Conservation (phyloP, 257 asterid genomes). For the Mentha longifolia region DNA sequence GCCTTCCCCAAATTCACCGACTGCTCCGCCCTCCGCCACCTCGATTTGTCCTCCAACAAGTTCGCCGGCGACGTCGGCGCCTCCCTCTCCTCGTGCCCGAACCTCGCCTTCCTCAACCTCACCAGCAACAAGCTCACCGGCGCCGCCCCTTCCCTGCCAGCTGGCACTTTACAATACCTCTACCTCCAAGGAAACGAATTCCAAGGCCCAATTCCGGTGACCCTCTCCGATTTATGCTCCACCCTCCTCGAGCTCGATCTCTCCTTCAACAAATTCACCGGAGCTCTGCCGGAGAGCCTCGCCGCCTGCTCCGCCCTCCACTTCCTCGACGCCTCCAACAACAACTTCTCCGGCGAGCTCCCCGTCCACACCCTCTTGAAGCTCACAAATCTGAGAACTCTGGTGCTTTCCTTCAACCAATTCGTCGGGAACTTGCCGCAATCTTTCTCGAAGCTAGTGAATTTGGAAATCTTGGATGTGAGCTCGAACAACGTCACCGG, state of each 20-base stretch:
- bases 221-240: constrained; percentile 57
- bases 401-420: constrained; percentile 67
- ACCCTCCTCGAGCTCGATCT: constrained; percentile 71
- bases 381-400: constrained; percentile 58
- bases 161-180: constrained; percentile 57
- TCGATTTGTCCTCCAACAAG: constrained; percentile 81
- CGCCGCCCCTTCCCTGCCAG: constrained; percentile 53
- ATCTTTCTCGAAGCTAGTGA: constrained; percentile 57
- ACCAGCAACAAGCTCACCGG: constrained; percentile 73
- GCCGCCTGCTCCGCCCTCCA: constrained; percentile 64
- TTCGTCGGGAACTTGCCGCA: constrained; percentile 76
- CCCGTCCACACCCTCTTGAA: constrained; percentile 64
- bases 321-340: constrained; percentile 66
- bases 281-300: constrained; percentile 64
- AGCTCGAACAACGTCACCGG: constrained; percentile 83
- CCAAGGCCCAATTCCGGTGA: constrained; percentile 58
- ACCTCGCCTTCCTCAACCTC: constrained; percentile 69
- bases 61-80: constrained; percentile 60
- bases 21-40: constrained; percentile 63
- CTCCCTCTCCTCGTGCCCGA: constrained; percentile 60
- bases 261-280: constrained; percentile 68
- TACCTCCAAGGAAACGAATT: constrained; percentile 62
- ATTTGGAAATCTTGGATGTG: constrained; percentile 76
- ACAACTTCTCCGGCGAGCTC: constrained; percentile 75
- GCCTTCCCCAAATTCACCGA: constrained; percentile 54